These are phyloP conservation scores for Lolium perenne DNA, from an alignment of 176 grass and related monocot genomes.

Conservation along the genomic window DNA sequence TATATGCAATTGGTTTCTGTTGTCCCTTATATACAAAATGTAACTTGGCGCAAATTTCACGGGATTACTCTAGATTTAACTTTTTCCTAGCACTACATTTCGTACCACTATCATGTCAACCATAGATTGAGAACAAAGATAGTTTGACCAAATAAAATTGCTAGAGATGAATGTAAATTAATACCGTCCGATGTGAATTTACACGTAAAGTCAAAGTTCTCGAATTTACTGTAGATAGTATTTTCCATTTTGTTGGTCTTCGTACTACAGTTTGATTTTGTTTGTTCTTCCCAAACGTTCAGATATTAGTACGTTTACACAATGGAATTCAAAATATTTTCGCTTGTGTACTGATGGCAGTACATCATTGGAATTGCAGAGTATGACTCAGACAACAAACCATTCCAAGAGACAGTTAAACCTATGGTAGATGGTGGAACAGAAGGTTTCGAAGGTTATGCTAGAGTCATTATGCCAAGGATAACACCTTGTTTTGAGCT, in stretches of 20 bases:
- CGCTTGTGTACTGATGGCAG: conserved; percentile 11
- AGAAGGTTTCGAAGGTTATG: conserved; percentile 93
- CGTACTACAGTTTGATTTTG: conserved; percentile 10
- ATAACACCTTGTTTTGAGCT: neutral
- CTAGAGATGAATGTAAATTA: conserved; percentile 11
- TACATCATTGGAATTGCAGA: neutral
- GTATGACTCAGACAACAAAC: conserved; percentile 54
- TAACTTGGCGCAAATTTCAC: too few species aligned
- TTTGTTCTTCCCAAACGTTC: conserved; percentile 18
- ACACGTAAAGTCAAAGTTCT: conserved; percentile 14
- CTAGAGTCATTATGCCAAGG: conserved; percentile 52
- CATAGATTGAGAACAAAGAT: neutral
- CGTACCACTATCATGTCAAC: neutral
- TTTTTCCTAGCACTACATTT: too few species aligned
- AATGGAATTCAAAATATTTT: conserved; percentile 10
- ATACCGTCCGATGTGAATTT: conserved; percentile 16
- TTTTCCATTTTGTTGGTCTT: neutral
- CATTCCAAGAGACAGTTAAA: conserved; percentile 72
- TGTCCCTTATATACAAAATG: too few species aligned
- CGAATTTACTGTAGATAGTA: neutral
- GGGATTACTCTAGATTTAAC: too few species aligned
- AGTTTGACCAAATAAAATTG: neutral
- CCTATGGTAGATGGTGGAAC: conserved; percentile 98
- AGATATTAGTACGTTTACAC: conserved; percentile 15
- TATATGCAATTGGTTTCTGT: too few species aligned